These are phyloP conservation scores for Croton setiger DNA, from an alignment of 441 rosid genomes.

Conservation along the genomic window DNA sequence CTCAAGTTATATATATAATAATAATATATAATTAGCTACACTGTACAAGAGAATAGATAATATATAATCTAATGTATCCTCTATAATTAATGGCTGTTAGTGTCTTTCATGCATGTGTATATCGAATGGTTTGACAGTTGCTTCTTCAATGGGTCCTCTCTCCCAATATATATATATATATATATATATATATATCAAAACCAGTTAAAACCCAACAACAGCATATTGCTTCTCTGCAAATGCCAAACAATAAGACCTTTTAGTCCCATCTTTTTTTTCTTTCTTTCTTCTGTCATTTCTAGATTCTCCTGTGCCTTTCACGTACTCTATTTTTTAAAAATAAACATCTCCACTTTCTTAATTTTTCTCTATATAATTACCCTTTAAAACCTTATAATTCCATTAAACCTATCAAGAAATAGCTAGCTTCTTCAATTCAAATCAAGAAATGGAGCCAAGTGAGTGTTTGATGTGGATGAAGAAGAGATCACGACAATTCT, in stretches of 20 bases:
- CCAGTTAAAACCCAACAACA: constrained; percentile 29
- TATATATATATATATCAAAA: constrained; percentile 24
- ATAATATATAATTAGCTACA: neutral
- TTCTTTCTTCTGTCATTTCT: constrained; percentile 15
- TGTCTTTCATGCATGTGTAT: constrained; percentile 27
- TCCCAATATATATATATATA: constrained; percentile 25
- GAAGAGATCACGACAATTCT: constrained; percentile 20
- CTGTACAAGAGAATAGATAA: neutral
- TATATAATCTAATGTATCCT: constrained; percentile 10
- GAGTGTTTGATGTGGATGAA: constrained; percentile 37
- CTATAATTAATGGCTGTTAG: constrained; percentile 22
- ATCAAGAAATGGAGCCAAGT: constrained; percentile 29
- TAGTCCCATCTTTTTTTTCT: constrained; percentile 17
- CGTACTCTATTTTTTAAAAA: constrained; percentile 22
- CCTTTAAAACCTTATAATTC: neutral
- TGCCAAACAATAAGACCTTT: constrained; percentile 38
- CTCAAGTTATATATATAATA: neutral
- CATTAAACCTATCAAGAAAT: neutral
- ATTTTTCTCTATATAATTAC: constrained; percentile 1
- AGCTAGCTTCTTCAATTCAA: neutral
- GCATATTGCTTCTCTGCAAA: constrained; percentile 29
- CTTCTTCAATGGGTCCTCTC: constrained; percentile 27
- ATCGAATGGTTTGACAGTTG: constrained; percentile 30
- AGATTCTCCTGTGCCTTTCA: constrained; percentile 36
- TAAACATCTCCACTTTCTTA: neutral